Evolutionary conservation across 352 stramenopile genomes (phyloP).

Genomic region (Pythium rishiriense): DNA sequence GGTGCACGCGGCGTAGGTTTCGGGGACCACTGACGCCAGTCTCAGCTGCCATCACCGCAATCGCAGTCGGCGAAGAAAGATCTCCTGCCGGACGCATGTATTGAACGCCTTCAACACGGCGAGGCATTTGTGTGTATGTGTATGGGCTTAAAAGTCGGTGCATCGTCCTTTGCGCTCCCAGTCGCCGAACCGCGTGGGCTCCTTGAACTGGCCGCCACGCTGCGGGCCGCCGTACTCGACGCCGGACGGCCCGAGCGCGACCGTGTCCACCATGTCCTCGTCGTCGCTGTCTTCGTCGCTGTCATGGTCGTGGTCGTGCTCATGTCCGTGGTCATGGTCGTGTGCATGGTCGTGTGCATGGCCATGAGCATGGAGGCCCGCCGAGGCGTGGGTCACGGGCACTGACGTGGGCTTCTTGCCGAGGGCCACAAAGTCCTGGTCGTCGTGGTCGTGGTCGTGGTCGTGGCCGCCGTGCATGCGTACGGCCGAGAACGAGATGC

Average conservation of each 20-base stretch:
- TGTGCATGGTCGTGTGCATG: constrained; percentile 26
- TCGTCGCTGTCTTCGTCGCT: constrained; percentile 66
- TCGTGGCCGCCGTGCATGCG: constrained; percentile 31
- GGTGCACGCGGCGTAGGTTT: neutral
- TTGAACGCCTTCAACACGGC: no score
- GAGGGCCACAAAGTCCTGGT: constrained; percentile 43
- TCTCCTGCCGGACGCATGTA: neutral
- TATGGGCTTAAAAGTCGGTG: constrained; percentile 90
- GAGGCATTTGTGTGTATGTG: neutral
- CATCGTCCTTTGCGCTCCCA: constrained; percentile 97
- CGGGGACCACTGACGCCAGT: neutral
- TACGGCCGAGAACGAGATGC: constrained; percentile 33
- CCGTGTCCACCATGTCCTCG: constrained; percentile 94
- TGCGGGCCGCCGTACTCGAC: constrained; percentile 94
- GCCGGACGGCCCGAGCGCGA: constrained; percentile 87
- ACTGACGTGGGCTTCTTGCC: constrained; percentile 7
- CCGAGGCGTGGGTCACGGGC: constrained; percentile 10
- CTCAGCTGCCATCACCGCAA: neutral
- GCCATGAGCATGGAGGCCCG: constrained; percentile 19
- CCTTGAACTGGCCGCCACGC: constrained; percentile 90
- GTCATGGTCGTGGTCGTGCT: constrained; percentile 13
- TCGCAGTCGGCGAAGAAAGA: neutral
- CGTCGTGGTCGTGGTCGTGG: constrained; percentile 27
- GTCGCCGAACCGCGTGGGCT: constrained; percentile 97
- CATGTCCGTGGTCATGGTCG: constrained; percentile 21